These are phyloP conservation scores for Monilinia aucupariae DNA, from an alignment of 2,329 filamentous ascomycete species.

Conservation along the genomic window DNA sequence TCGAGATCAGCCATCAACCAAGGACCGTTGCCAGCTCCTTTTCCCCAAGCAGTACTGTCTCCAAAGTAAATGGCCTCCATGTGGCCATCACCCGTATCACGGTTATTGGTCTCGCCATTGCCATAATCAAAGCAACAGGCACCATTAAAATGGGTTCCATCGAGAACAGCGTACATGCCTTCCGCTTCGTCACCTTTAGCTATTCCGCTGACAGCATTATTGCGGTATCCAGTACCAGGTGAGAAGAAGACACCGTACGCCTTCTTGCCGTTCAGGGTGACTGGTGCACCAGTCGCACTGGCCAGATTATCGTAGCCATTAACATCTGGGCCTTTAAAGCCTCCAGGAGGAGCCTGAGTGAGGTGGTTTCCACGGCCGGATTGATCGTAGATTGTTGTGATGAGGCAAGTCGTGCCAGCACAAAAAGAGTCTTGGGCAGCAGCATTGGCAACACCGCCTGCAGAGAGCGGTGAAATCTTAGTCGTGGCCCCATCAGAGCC, in stretches of 20 bases:
- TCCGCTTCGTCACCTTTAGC: slow-evolving; percentile 51
- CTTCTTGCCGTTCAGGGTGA: slow-evolving; percentile 54
- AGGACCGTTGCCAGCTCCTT: slow-evolving; percentile 52
- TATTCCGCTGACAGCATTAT: slow-evolving; percentile 47
- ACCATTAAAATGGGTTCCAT: slow-evolving; percentile 55
- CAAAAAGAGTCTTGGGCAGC: slow-evolving; percentile 58
- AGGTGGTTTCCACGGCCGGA: slow-evolving; percentile 58
- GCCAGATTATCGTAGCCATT: slow-evolving; percentile 57
- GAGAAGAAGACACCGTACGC: slow-evolving; percentile 59
- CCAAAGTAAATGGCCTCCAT: slow-evolving; percentile 68
- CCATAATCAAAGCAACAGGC: slow-evolving; percentile 55
- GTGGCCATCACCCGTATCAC: slow-evolving; percentile 55
- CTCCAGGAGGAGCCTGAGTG: slow-evolving; percentile 55
- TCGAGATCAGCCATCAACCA: slow-evolving; percentile 68
- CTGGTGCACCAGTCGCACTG: slow-evolving; percentile 53
- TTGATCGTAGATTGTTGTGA: slow-evolving; percentile 61
- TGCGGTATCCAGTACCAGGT: slow-evolving; percentile 59
- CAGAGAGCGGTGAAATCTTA: slow-evolving; percentile 41
- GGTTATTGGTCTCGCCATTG: slow-evolving; percentile 48
- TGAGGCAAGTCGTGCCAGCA: slow-evolving; percentile 54
- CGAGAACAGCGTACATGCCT: slow-evolving; percentile 56
- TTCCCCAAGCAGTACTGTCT: slow-evolving; percentile 48
- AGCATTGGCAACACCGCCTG: slow-evolving; percentile 58
- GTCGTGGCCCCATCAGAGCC: slow-evolving; percentile 42
- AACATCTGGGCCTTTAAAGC: slow-evolving; percentile 49